phyloP scores from a whole-genome alignment of 2,329 filamentous ascomycete genomes.

The Coniochaeta sp. region DNA sequence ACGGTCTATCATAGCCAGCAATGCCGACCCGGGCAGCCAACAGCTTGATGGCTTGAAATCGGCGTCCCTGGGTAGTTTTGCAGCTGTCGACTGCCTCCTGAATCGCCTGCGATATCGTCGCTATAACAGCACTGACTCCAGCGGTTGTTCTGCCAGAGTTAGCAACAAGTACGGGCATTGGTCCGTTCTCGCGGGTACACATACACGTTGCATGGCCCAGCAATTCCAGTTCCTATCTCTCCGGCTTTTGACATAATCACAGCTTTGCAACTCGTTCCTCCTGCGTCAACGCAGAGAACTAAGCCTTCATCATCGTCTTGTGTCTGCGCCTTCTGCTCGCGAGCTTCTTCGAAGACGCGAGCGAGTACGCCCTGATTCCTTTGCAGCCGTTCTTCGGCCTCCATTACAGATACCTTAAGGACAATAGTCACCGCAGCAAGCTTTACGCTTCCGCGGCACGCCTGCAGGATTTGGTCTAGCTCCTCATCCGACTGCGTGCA shows the following conservation, averaged over 20 bases:
- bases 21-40: constrained; percentile 28
- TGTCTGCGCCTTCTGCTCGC: background rate
- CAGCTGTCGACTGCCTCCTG: constrained; percentile 15
- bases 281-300: constrained; percentile 31
- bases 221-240: constrained; percentile 17
- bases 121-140: constrained; percentile 18
- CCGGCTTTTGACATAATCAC: constrained; percentile 19
- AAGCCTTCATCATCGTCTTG: constrained; percentile 1
- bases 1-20: constrained; percentile 29
- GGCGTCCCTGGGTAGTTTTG: constrained; percentile 5
- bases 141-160: constrained; percentile 13
- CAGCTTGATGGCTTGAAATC: constrained; percentile 11
- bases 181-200: constrained; percentile 10
- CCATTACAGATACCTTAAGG: constrained; percentile 6
- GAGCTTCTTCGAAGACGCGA: constrained; percentile 9
- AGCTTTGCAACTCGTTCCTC: constrained; percentile 33
- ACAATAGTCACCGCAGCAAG: constrained; percentile 1
- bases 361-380: constrained; percentile 1
- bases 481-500: constrained; percentile 12
- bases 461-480: constrained; percentile 10
- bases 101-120: constrained; percentile 17
- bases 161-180: constrained; percentile 5
- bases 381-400: constrained; percentile 12
- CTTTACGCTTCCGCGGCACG: constrained; percentile 7
- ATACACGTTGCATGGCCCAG: constrained; percentile 31